Base-by-base conservation (phyloP, 1,139 yeast genomes). In the Protomyces lactucae-debilis region DNA sequence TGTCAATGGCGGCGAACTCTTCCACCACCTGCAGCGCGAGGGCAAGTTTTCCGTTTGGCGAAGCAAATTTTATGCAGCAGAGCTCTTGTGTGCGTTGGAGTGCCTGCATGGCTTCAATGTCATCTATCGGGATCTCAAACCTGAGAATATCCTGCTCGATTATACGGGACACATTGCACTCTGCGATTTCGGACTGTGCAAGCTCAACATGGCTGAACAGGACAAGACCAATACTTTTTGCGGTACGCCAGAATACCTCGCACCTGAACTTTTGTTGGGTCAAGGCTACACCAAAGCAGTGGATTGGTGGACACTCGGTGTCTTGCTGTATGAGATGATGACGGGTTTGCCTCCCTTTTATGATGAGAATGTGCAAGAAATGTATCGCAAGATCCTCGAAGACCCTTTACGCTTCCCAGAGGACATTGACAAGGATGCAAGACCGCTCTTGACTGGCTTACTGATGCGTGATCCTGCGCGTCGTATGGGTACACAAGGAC, bases 251-350 rank as follows among this genome's bases (percentile, higher is more conserved):
- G 97, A 92, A 73, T 93, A 93, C 75, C 80, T 93, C 70, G 97
- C 98, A 0, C 99, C 99, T 0, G 99, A 95, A 76, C 79, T 93
- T 69, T 78, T 93, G 57, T 79, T 91, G 68, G 95, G 95, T 61
- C 92, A 90, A 73, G 99, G 99, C 1, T 93, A 93, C 75, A 90
- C 98, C 3, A 85, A 96, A 74, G 87, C 88, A 23, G 98, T 93
- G 23, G 99, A 93, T 77, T 93, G 97, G 95, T 93, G 99, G 99
- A 93, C 99, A 1, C 80, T 93, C 70, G 99, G 99, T 53, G 93
- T 95, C 14, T 79, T 93, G 61, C 78, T 93, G 57, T 95, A 89
- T 75, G 99, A 93, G 74, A 95, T 95, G 99, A 81, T 95, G 69
- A 91, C 97, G 1, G 97, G 98, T 0, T 80, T 93, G 69, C 99